Evolutionary conservation across 176 grass and related monocot genomes (phyloP), one percentile per base, ranked within the genome.

Genomic region (Avena sativa): DNA sequence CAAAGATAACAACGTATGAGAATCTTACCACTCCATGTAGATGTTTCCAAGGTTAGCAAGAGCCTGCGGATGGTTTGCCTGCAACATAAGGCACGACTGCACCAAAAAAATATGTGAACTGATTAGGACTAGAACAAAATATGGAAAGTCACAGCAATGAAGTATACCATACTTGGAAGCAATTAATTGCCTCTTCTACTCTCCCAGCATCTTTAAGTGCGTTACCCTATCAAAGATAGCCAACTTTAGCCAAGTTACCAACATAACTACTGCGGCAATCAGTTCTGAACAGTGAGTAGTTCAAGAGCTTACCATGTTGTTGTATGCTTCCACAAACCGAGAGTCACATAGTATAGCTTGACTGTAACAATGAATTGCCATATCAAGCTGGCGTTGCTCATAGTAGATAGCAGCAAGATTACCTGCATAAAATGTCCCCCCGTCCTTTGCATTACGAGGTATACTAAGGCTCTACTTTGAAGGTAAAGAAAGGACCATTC

Each of bases 181-280:
- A 91, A 86, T 68, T 94, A 16, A 94, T 91, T 85, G 92, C 89
- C 52, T 94, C 92, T 74, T 94, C 92, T 52, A 91, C 80, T 81
- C 83, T 91, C 34, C 92, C 92, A 91, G 89, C 80, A 91, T 94
- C 92, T 91, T 94, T 94, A 55, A 94, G 84, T 86, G 92, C 92
- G 91, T 94, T 94, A 25, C 92, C 92, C 92, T 94, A 79, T 71
- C 74, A 72, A 62, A 64, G 11, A 47, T 48, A 48, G 36, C 47
- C n/a, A 57, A 40, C 0, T 34, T 79, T 36, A 79, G 34, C 55
- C 32, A 64, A 80, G 38, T 65, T 46, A 16, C 19, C 78, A 16
- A 65, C 78, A 80, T 28, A 81, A 30, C 25, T 81, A 81, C 28
- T 40, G 14, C n/a, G 23, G 30, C 61, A 51, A 56, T 44, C 32